Percentiles rank a stretch among this genome's conserved stretches.
phyloP scores from a whole-genome alignment of 1,284 basidiomycete genomes.

The Cutaneotrichosporon mucoides region DNA sequence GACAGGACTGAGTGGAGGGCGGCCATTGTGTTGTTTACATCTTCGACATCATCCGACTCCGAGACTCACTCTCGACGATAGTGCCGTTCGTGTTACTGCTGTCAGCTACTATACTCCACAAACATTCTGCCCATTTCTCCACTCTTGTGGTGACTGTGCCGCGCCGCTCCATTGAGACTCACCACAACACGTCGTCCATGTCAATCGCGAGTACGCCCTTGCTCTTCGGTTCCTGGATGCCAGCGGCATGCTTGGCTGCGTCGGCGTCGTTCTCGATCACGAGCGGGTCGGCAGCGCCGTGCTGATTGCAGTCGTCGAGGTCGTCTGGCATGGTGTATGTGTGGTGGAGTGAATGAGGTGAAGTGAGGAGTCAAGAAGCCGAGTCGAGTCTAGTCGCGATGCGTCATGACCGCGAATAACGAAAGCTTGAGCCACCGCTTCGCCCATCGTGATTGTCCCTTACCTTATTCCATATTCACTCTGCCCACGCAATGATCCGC shows the following conservation, averaged over 20 bases:
- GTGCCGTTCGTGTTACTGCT: constrained; percentile 59
- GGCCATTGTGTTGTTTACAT: no score
- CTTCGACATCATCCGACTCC: no score
- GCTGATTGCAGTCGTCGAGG: constrained; percentile 2
- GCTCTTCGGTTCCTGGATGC: not conserved
- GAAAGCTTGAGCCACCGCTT: no score
- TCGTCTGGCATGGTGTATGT: not conserved
- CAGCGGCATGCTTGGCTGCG: not conserved
- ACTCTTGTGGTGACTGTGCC: no score
- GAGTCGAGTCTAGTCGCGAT: not conserved
- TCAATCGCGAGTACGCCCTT: constrained; percentile 35
- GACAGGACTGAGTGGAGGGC: no score
- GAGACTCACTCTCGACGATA: constrained; percentile 61
- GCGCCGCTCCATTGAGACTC: not conserved
- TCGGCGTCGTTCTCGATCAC: constrained; percentile 14
- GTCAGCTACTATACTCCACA: constrained; percentile 3
- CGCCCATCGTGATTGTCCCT: no score
- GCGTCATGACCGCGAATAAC: not conserved
- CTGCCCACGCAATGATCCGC: no score
- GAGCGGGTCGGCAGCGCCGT: constrained; percentile 9
- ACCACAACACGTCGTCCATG: constrained; percentile 34
- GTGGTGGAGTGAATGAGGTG: not conserved
- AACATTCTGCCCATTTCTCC: no score
- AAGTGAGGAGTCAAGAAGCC: no score
- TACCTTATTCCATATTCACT: no score